These are phyloP conservation scores for Fusarium euwallaceae DNA, from an alignment of 2,329 filamentous ascomycete genomes.

Conservation along the genomic window DNA sequence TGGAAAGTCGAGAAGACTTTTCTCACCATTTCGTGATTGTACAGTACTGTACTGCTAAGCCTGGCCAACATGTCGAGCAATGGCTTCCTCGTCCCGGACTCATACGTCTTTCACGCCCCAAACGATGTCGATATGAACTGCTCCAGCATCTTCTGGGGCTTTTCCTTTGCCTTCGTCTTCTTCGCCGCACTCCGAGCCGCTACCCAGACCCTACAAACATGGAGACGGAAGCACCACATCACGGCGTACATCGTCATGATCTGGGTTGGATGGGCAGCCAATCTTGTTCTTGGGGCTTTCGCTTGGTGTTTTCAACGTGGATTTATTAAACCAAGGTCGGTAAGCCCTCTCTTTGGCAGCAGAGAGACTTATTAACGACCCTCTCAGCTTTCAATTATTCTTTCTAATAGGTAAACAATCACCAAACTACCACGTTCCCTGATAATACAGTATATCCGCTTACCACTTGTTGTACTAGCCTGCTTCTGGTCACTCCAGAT, in stretches of 20 bases:
- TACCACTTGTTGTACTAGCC: background rate
- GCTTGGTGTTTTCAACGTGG: background rate
- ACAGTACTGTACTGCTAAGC: background rate
- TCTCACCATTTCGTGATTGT: background rate
- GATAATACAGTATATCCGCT: background rate
- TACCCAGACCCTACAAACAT: background rate
- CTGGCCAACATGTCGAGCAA: background rate
- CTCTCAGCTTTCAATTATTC: background rate
- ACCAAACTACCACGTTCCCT: background rate
- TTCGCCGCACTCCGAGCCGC: background rate
- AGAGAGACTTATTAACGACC: background rate
- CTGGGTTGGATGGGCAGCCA: background rate
- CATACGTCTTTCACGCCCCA: background rate
- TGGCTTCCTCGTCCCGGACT: constrained; percentile 3
- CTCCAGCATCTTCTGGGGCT: background rate
- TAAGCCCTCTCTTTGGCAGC: background rate
- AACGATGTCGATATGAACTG: background rate
- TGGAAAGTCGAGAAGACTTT: too few relatives aligned
- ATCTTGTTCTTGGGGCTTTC: background rate
- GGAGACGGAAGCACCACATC: background rate
- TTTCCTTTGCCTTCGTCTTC: background rate
- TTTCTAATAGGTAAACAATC: background rate
- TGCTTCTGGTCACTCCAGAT: background rate
- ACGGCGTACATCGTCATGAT: background rate
- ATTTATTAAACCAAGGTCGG: background rate